A percentile compares a stretch with the other conserved stretches of the same genome.
These are phyloP conservation scores for Cladosporium austrohemisphaericum DNA, from an alignment of 2,329 filamentous ascomycete species.

Conservation along the genomic window DNA sequence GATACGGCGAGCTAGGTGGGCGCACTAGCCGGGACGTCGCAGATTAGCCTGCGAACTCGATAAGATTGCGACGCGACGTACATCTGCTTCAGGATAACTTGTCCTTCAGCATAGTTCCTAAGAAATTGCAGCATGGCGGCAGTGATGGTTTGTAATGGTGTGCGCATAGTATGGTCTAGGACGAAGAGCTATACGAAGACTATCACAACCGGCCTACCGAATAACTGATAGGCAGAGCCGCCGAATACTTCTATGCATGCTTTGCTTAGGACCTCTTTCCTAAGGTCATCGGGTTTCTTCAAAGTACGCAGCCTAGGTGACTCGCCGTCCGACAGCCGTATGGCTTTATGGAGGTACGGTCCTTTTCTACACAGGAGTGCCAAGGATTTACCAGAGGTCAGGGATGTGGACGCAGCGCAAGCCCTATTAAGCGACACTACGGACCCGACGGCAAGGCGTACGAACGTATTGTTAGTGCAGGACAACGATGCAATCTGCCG, in stretches of 20 bases:
- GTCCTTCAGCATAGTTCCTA: constrained; percentile 22
- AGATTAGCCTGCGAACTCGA: constrained; percentile 20
- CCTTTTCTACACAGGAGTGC: constrained; percentile 7
- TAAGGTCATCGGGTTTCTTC: constrained; percentile 29
- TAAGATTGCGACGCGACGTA: constrained; percentile 23
- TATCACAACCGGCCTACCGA: constrained; percentile 18
- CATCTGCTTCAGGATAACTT: constrained; percentile 23
- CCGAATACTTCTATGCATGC: constrained; percentile 16
- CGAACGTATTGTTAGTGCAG: neutral
- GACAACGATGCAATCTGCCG: neutral
- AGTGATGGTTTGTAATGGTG: neutral
- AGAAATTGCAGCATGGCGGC: constrained; percentile 2
- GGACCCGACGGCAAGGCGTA: constrained; percentile 6
- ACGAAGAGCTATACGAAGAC: constrained; percentile 14
- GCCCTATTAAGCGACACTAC: constrained; percentile 6
- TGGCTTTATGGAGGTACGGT: constrained; percentile 4
- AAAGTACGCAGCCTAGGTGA: constrained; percentile 9
- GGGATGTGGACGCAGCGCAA: constrained; percentile 4
- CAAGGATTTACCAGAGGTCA: neutral
- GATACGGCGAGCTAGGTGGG: constrained; percentile 17
- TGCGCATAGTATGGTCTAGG: constrained; percentile 3
- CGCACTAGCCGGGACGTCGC: constrained; percentile 15
- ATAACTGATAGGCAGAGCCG: constrained; percentile 20
- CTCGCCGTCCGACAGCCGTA: constrained; percentile 4
- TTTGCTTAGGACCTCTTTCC: constrained; percentile 19